Conservation (phyloP, 23 red algal genomes). For the Gracilaria domingensis region DNA sequence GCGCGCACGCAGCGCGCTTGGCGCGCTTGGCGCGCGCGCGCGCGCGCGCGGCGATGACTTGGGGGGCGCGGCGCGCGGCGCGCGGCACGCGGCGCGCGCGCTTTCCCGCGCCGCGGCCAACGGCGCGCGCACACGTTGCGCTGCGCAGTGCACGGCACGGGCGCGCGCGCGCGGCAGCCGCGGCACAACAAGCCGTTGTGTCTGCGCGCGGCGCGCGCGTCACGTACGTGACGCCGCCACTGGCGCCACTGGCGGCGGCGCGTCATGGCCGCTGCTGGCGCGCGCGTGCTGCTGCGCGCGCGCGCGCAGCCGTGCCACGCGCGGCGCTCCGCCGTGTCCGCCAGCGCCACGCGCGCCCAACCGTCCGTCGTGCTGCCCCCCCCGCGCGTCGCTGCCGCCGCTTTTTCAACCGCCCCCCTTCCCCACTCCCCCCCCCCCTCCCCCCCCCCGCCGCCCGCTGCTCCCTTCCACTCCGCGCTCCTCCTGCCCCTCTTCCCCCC, state of each 20-base stretch:
- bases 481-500: not conserved
- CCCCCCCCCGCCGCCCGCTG: not conserved
- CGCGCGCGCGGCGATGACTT: no score
- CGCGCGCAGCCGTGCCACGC: not conserved
- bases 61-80: no score
- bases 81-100: no score
- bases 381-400: not conserved
- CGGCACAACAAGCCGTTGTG: not conserved
- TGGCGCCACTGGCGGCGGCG: not conserved
- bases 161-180: not conserved
- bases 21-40: no score
- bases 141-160: constrained; percentile 12
- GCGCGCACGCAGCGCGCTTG: no score
- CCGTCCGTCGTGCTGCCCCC: constrained; percentile 11
- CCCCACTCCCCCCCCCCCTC: not conserved
- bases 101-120: not conserved
- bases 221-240: not conserved
- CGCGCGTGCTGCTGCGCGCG: not conserved
- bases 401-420: constrained; percentile 28
- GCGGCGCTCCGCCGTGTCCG: constrained; percentile 4
- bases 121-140: not conserved
- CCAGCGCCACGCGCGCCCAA: constrained; percentile 1
- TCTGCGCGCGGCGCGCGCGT: not conserved
- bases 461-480: constrained; percentile 4
- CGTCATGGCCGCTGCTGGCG: not conserved